Conservation (phyloP, 2,329 filamentous ascomycete genomes). For the Microthyrium microscopicum region DNA sequence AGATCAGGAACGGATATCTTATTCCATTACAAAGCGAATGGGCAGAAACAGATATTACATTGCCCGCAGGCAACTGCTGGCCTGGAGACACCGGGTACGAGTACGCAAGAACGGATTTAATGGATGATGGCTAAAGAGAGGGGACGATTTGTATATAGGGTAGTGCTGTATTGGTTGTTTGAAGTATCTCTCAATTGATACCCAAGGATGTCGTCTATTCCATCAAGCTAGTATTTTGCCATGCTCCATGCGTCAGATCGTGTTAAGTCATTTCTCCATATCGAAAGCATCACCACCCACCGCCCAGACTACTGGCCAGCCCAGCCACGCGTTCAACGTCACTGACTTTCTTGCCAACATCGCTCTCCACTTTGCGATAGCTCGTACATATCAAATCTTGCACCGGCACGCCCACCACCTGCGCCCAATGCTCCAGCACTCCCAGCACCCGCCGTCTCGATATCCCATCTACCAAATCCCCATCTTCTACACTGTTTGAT, state of each 20-base stretch:
- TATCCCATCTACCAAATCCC: conserved; percentile 41
- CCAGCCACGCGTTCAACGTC: conserved; percentile 74
- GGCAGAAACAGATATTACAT: conserved; percentile 45
- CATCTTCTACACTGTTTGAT: conserved; percentile 51
- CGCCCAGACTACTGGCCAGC: conserved; percentile 77
- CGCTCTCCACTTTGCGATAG: conserved; percentile 83
- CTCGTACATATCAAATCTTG: conserved; percentile 67
- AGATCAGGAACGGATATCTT: conserved; percentile 86
- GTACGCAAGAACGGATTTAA: too few relatives aligned
- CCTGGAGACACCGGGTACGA: too few relatives aligned
- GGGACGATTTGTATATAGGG: too few relatives aligned
- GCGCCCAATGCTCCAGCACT: conserved; percentile 56
- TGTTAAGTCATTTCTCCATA: conserved; percentile 1
- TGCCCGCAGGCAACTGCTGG: too few relatives aligned
- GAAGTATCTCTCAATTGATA: too few relatives aligned
- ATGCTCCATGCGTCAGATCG: neutral
- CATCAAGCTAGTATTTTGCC: too few relatives aligned
- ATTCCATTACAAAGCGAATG: conserved; percentile 81
- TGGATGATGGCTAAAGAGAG: too few relatives aligned
- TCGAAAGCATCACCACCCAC: too few relatives aligned
- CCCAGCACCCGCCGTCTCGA: conserved; percentile 48
- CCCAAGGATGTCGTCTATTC: too few relatives aligned
- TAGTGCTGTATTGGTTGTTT: too few relatives aligned
- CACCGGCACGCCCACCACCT: conserved; percentile 51
- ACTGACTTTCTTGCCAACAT: conserved; percentile 64